Evolutionary conservation across 176 grass and related monocot genomes (phyloP).

Genomic region (Musa acuminata): DNA sequence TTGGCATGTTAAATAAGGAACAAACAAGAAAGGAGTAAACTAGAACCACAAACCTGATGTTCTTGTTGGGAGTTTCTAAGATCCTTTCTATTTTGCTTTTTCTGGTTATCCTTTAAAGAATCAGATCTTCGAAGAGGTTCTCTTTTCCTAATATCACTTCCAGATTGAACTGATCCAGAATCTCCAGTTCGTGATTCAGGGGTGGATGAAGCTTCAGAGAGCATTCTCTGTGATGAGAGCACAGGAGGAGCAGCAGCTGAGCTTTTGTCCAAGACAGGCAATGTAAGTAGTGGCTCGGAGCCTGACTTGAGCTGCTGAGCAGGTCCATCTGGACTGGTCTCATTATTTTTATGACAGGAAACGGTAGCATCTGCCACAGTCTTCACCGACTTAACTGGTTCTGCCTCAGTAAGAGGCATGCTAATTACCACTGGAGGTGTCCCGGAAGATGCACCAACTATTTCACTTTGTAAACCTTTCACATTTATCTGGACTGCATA

Average conservation of each 20-base stretch:
- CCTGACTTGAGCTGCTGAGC: neutral
- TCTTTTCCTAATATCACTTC: constrained; percentile 40
- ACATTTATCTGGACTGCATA: constrained; percentile 25
- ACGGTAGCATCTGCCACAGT: neutral
- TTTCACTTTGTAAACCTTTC: constrained; percentile 13
- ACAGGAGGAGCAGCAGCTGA: neutral
- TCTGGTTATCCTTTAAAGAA: constrained; percentile 51
- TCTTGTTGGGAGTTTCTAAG: constrained; percentile 33
- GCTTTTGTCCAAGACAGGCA: neutral
- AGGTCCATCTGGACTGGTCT: neutral
- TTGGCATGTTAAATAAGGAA: constrained; percentile 1
- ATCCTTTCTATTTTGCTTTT: constrained; percentile 32
- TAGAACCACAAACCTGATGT: constrained; percentile 33
- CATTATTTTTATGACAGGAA: neutral
- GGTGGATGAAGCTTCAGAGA: neutral
- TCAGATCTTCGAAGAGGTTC: constrained; percentile 41
- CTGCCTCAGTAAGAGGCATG: constrained; percentile 20
- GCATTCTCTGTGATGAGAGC: neutral
- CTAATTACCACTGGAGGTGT: constrained; percentile 38
- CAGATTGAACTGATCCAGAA: neutral
- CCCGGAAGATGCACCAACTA: constrained; percentile 20
- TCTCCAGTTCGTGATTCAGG: neutral
- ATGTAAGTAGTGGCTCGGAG: neutral
- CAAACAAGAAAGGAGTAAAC: constrained; percentile 10
- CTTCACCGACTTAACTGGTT: neutral